Conservation (phyloP, 192 early-diverging fungal genomes). For the Cetraspora pellucida region DNA sequence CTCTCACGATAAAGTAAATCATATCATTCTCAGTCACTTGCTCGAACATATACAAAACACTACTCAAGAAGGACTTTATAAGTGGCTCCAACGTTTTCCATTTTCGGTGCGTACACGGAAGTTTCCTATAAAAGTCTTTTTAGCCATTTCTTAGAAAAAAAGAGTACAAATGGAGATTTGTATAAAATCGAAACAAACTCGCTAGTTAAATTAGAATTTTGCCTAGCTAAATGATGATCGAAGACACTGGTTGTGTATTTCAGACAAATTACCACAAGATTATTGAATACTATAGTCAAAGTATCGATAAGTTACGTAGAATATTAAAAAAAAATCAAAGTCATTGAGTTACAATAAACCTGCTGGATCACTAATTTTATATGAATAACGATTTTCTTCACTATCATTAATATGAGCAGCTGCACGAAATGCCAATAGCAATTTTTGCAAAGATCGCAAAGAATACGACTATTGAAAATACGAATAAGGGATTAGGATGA, state of each 20-base stretch:
- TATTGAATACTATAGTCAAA: slow-evolving; percentile 71
- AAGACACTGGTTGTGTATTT: slow-evolving; percentile 71
- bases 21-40: slow-evolving; percentile 85
- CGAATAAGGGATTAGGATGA: background rate
- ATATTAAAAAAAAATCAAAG: background rate
- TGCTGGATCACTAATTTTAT: slow-evolving; percentile 68
- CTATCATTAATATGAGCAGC: slow-evolving; percentile 76
- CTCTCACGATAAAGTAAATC: slow-evolving; percentile 81
- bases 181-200: background rate
- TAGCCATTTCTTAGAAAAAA: slow-evolving; percentile 20
- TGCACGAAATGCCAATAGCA: slow-evolving; percentile 84
- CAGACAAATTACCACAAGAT: slow-evolving; percentile 73
- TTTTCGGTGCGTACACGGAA: slow-evolving; percentile 51
- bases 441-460: slow-evolving; percentile 66
- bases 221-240: slow-evolving; percentile 61
- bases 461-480: slow-evolving; percentile 56
- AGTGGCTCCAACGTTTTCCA: slow-evolving; percentile 77
- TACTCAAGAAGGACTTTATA: slow-evolving; percentile 82
- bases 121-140: slow-evolving; percentile 37
- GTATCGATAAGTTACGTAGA: background rate
- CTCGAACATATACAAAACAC: slow-evolving; percentile 72
- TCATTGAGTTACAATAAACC: slow-evolving; percentile 26
- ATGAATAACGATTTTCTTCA: slow-evolving; percentile 56
- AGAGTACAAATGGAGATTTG: background rate
- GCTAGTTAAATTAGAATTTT: slow-evolving; percentile 30